Percentiles rank a stretch among this genome's conserved stretches.
phyloP scores from a whole-genome alignment of 331 rosid genomes.

The Malus hybrid region DNA sequence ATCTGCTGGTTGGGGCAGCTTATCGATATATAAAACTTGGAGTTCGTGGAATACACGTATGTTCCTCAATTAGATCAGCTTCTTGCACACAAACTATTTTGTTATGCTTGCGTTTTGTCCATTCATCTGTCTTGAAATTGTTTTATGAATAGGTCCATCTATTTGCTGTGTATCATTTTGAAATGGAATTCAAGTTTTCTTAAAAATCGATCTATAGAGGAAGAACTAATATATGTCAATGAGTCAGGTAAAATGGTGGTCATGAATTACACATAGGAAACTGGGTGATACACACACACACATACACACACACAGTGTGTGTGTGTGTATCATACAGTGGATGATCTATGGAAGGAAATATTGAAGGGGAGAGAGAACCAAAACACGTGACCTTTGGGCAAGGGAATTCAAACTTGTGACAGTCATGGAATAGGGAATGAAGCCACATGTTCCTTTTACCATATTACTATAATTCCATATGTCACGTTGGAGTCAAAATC shows the following conservation, averaged over 20 bases:
- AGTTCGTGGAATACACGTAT: slow-evolving; percentile 70
- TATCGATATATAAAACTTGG: slow-evolving; percentile 59
- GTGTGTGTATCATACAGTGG: background rate
- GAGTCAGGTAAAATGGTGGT: background rate
- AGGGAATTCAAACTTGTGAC: background rate
- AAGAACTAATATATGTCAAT: background rate
- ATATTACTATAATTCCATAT: background rate
- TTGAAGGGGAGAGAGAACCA: background rate
- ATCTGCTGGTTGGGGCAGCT: slow-evolving; percentile 58
- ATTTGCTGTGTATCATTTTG: background rate
- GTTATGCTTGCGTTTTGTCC: slow-evolving; percentile 2
- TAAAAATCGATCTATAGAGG: background rate
- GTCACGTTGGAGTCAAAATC: background rate
- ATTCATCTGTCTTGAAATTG: background rate
- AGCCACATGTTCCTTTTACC: background rate
- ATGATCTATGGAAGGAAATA: background rate
- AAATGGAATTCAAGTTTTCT: background rate
- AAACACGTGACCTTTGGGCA: background rate
- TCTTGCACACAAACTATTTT: background rate
- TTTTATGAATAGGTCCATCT: background rate
- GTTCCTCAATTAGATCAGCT: slow-evolving; percentile 17
- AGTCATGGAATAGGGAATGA: background rate
- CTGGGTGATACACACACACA: background rate
- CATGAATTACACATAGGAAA: background rate
- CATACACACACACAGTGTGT: too few species aligned